Percentiles rank a stretch among this genome's conserved stretches.
Evolutionary conservation across 495 filamentous ascomycete genomes (phyloP).

Genomic region (Bacidia gigantensis): DNA sequence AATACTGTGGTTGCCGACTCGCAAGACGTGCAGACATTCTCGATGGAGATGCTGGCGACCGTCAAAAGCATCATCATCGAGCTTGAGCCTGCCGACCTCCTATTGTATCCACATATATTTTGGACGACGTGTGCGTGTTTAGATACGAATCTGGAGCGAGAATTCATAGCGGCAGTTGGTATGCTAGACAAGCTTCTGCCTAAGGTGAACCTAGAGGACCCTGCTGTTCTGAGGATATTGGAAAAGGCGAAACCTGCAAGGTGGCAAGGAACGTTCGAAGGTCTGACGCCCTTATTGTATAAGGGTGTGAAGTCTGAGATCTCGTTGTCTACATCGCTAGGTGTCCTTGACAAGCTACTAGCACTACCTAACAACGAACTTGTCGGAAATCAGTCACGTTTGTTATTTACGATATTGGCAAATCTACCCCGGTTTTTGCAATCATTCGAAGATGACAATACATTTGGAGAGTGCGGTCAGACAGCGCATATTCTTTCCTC

Average conservation of each 20-base stretch:
- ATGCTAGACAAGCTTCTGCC: conserved; percentile 83
- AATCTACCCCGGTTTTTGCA: conserved; percentile 83
- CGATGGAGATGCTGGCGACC: conserved; percentile 93
- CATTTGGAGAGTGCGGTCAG: conserved; percentile 39
- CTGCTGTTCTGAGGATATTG: conserved; percentile 50
- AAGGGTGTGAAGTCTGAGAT: conserved; percentile 83
- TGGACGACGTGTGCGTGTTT: conserved; percentile 95
- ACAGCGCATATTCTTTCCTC: conserved; percentile 56
- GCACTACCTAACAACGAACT: conserved; percentile 66
- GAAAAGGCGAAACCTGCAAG: conserved; percentile 65
- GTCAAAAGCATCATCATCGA: conserved; percentile 78
- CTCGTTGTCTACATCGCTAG: conserved; percentile 63
- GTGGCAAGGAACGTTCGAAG: conserved; percentile 86
- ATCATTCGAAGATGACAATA: conserved; percentile 52
- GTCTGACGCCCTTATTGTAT: conserved; percentile 70
- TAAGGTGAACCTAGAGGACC: conserved; percentile 68
- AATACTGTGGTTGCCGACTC: conserved; percentile 94
- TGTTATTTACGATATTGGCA: conserved; percentile 73
- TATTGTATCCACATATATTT: conserved; percentile 85
- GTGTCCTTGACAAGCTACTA: conserved; percentile 62
- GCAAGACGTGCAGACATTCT: conserved; percentile 83
- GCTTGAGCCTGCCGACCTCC: conserved; percentile 60
- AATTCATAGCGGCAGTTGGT: conserved; percentile 79
- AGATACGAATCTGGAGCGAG: conserved; percentile 86
- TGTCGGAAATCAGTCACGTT: conserved; percentile 64